Evolutionary conservation across 805 yeast genomes (phyloP).

Genomic region (Candida suzukii): DNA sequence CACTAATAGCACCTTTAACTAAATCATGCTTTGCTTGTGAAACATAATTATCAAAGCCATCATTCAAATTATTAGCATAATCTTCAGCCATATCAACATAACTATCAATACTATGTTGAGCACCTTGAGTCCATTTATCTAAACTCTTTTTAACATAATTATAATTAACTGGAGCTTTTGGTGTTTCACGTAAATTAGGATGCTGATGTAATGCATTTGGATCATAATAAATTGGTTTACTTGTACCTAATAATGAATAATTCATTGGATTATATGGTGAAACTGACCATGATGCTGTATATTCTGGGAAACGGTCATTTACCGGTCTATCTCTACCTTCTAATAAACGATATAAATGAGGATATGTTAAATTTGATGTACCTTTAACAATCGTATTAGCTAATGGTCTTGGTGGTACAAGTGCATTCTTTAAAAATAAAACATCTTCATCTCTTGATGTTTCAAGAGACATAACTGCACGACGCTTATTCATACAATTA

Average conservation of each 20-base stretch:
- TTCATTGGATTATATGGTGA: slow-evolving; percentile 31
- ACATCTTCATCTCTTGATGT: slow-evolving; percentile 36
- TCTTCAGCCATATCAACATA: slow-evolving; percentile 16
- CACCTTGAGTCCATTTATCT: slow-evolving; percentile 14
- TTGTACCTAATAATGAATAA: slow-evolving; percentile 16
- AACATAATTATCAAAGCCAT: slow-evolving; percentile 24
- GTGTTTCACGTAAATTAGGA: slow-evolving; percentile 14
- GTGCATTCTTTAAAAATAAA: slow-evolving; percentile 61
- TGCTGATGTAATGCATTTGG: slow-evolving; percentile 25
- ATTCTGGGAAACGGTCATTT: slow-evolving; percentile 48
- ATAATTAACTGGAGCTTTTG: slow-evolving; percentile 9
- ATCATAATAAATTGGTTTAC: slow-evolving; percentile 24
- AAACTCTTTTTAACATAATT: slow-evolving; percentile 9
- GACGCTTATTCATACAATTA: slow-evolving; percentile 40
- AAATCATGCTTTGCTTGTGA: slow-evolving; percentile 21
- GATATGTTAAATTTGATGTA: slow-evolving; percentile 43
- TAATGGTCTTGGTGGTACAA: slow-evolving; percentile 76
- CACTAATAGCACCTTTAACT: slow-evolving; percentile 20
- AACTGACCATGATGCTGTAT: slow-evolving; percentile 44
- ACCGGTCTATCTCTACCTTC: slow-evolving; percentile 70
- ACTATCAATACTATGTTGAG: slow-evolving; percentile 16
- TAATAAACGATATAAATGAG: slow-evolving; percentile 58
- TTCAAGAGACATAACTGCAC: slow-evolving; percentile 20
- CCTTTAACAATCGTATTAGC: slow-evolving; percentile 87
- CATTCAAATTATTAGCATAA: slow-evolving; percentile 21